A percentile compares a stretch with the other conserved stretches of the same genome.
Evolutionary conservation across 2,329 filamentous ascomycete species (phyloP).

Genomic region (Nemania sp.): DNA sequence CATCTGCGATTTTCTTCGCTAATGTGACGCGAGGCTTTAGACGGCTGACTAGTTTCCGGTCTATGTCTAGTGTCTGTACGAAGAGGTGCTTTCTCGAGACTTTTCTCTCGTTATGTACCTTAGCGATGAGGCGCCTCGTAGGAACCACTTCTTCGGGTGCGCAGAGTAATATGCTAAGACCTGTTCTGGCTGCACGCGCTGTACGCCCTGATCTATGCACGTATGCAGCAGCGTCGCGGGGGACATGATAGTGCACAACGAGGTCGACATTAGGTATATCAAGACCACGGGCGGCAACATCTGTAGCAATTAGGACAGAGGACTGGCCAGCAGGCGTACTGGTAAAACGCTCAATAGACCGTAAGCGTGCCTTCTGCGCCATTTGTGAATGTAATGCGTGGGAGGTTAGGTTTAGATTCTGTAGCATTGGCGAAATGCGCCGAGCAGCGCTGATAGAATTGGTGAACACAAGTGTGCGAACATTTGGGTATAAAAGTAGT

Average conservation of each 20-base stretch:
- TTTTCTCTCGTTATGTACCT: slow-evolving; percentile 78
- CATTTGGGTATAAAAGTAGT: slow-evolving; percentile 82
- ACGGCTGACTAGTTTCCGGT: slow-evolving; percentile 80
- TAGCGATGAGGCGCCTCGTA: slow-evolving; percentile 84
- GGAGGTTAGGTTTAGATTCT: slow-evolving; percentile 82
- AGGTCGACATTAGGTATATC: slow-evolving; percentile 92
- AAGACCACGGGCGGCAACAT: slow-evolving; percentile 91
- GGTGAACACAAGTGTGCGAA: slow-evolving; percentile 89
- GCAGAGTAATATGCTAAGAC: slow-evolving; percentile 88
- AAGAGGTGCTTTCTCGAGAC: slow-evolving; percentile 69
- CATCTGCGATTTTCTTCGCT: slow-evolving; percentile 89
- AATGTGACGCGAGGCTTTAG: slow-evolving; percentile 82
- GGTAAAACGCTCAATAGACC: slow-evolving; percentile 90
- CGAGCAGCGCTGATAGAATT: slow-evolving; percentile 96
- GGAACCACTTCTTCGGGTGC: slow-evolving; percentile 90
- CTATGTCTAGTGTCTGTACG: slow-evolving; percentile 84
- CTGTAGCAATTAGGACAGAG: slow-evolving; percentile 87
- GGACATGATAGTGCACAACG: slow-evolving; percentile 95
- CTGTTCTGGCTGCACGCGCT: slow-evolving; percentile 81
- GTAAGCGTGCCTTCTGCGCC: slow-evolving; percentile 94
- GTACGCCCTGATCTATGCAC: slow-evolving; percentile 96
- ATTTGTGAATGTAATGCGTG: slow-evolving; percentile 91
- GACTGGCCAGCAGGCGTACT: slow-evolving; percentile 64
- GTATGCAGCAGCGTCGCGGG: slow-evolving; percentile 90
- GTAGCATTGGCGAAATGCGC: slow-evolving; percentile 84